phyloP scores from a whole-genome alignment of 1,284 basidiomycete species.

The Ceratobasidium sp. region DNA sequence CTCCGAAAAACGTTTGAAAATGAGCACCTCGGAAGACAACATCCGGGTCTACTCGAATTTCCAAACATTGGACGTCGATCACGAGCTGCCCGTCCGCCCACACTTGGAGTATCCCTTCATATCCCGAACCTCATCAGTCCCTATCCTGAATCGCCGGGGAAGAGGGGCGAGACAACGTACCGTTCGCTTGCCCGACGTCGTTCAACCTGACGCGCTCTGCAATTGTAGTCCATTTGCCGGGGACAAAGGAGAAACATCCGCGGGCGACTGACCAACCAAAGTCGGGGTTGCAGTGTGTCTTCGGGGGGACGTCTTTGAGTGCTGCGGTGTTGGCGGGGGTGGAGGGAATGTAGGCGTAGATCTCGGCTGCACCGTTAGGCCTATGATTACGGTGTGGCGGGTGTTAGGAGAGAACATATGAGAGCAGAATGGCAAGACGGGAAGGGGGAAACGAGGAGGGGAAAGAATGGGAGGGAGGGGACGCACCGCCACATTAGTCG shows the following conservation, averaged over 20 bases:
- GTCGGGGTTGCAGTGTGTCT: conserved; percentile 62
- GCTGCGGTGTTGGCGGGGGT: conserved; percentile 57
- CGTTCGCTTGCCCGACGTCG: conserved; percentile 56
- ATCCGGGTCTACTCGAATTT: conserved; percentile 58
- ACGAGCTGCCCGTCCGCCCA: conserved; percentile 66
- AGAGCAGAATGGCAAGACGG: not conserved
- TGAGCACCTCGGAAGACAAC: conserved; percentile 66
- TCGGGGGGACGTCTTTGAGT: conserved; percentile 63
- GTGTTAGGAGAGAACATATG: not conserved
- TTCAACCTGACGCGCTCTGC: conserved; percentile 74
- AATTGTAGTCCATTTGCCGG: conserved; percentile 67
- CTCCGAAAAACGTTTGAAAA: conserved; percentile 80
- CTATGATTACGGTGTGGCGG: conserved; percentile 49
- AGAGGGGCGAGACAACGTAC: conserved; percentile 47
- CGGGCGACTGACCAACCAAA: conserved; percentile 70
- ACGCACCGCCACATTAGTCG: conserved; percentile 72
- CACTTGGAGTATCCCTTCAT: conserved; percentile 65
- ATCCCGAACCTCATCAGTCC: conserved; percentile 8
- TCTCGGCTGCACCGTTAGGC: conserved; percentile 61
- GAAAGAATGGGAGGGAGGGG: not conserved
- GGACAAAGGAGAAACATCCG: conserved; percentile 61
- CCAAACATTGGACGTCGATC: conserved; percentile 59
- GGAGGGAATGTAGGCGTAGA: conserved; percentile 69
- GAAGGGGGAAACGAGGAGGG: no score
- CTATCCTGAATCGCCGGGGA: not conserved